Base-by-base conservation (phyloP, 73 alveolate genomes). In the Paramecium sexaurelia region DNA sequence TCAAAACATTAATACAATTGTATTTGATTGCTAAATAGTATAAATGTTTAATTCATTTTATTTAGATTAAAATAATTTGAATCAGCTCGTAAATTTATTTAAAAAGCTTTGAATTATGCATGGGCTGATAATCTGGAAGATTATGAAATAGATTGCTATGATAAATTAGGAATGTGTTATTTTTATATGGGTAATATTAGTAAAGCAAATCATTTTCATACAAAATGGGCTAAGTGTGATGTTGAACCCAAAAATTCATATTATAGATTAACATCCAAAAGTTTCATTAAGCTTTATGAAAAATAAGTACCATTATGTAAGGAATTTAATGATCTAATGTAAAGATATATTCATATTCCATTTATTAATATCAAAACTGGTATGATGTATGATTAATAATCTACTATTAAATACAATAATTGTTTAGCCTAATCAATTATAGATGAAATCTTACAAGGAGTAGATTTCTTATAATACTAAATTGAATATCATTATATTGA, bases 111-210 rank as follows among this genome's bases (percentile, higher is more conserved):
- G 19, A 36, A 39, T 73, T 73, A 73, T 73, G 56, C 87, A 0
- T 73, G 87, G 87, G 55, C 61, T 27, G 43, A 73, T 39, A 36
- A 73, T 9, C 33, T 73, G 9, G 87, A 73, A 13, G 87, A 73
- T 10, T 61, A 29, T 26, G 87, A 73, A 73, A 73, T 73, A n/a
- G 87, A 33, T 36, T 73, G 87, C 29, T 73, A 73, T 73, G 87
- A 73, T 73, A 36, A 36, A 36, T 33, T 73, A 6, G 87, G 87
- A 73, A 36, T 73, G 43, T 36, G 87, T 11, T 73, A 36, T 19
- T 73, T 73, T 39, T 73, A 73, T 73, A 73, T 73, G 87, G 87
- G 87, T 13, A 73, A 73, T 36, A 73, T 39, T 11, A 73, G 19
- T 36, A 73, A 33, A 39, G 87, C 87, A 2, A 39, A 73, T 36